phyloP scores from a whole-genome alignment of 306 rosid genomes.

The Sechiopsis laciniata region DNA sequence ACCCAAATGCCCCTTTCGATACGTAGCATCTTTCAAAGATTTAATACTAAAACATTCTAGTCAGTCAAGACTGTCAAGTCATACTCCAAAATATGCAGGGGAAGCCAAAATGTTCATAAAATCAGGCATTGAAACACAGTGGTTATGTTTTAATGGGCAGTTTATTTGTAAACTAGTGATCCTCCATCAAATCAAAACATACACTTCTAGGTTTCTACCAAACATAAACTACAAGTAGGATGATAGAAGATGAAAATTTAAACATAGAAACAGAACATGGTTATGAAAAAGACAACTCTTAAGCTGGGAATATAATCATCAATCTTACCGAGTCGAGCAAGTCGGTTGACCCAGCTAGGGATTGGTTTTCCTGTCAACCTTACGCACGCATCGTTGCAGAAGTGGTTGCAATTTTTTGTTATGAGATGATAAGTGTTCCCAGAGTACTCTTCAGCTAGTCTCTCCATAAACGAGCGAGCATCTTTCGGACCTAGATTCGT shows the following conservation, averaged over 20 bases:
- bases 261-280: background rate
- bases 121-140: background rate
- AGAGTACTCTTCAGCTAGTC: constrained; percentile 59
- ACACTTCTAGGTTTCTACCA: background rate
- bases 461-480: constrained; percentile 69
- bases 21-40: too few species aligned
- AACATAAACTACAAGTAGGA: background rate
- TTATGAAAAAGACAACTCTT: too few species aligned
- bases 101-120: background rate
- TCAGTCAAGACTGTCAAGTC: background rate
- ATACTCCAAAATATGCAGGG: background rate
- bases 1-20: too few species aligned
- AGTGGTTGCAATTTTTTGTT: constrained; percentile 89
- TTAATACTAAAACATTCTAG: too few species aligned
- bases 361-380: constrained; percentile 60
- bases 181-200: background rate
- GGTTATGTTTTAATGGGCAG: background rate
- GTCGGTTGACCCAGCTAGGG: constrained; percentile 95
- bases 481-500: constrained; percentile 64
- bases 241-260: background rate
- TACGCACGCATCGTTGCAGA: constrained; percentile 64
- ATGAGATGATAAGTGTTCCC: constrained; percentile 86
- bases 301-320: background rate
- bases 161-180: background rate
- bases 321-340: constrained; percentile 79